Evolutionary conservation across 495 filamentous ascomycete species (phyloP), one percentile per base, ranked within the genome.

Genomic region (Rusavskia elegans): DNA sequence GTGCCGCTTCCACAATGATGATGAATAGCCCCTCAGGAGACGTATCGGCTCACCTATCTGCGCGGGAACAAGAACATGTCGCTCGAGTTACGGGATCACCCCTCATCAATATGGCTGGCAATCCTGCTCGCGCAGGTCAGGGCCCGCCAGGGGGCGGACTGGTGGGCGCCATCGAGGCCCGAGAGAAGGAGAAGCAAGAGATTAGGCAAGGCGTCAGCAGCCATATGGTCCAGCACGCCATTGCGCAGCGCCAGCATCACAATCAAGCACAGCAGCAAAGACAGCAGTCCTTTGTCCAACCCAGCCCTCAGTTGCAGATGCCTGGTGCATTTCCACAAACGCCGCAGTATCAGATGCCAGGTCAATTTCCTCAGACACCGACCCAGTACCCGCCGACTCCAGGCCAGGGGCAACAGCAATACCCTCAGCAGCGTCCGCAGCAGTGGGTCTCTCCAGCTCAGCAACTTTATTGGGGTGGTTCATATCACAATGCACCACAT

Each of bases 31-130:
- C 68, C 45, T 53, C 57, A 25, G 59, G 53, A 44, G 82, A 86
- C 51, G 56, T 78, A 30, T 75, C 78, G n/a, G 73, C 71, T 2
- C 78, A 82, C 51, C 76, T 95, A 19, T 90, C 89, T 16, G 90
- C 90, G n/a, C 83, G 85, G 8, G 90, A 97, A 64, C 90, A 95
- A 61, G 87, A 95, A 63, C 84, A 94, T 60, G 81, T 97, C 29
- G 85, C 90, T n/a, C 78, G 87, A 32, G 72, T 86, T 54, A 95
- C 90, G 7, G 85, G 86, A 0, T 83, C 81, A 1, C 83, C 90
- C 2, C 73, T 97, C 55, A 80, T 94, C 57, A 82, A 81, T 35
- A 69, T 92, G 61, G 78, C 78, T 20, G 64, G 57, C 20, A 72
- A 77, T 11, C 76, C 71, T 32, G 70, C 66, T 32, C 70, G 68